phyloP scores from a whole-genome alignment of 352 stramenopile genomes.

The Phytophthora sp. region DNA sequence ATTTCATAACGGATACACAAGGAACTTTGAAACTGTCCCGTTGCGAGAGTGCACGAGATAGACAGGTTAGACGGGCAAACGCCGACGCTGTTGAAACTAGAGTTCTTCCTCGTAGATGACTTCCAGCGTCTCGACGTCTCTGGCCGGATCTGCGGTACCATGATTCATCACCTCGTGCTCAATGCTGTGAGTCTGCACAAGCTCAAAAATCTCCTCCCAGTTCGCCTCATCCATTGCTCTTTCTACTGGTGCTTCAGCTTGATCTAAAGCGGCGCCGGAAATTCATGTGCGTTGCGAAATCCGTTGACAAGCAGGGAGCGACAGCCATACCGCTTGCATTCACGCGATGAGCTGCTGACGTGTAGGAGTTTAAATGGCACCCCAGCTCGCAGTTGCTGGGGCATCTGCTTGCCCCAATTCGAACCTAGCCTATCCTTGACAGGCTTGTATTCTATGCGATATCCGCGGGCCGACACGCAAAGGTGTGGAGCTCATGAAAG shows the following conservation, averaged over 20 bases:
- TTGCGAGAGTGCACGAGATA: neutral
- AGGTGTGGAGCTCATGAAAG: slow-evolving; percentile 1
- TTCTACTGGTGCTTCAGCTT: too few species aligned
- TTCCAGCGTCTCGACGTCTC: too few species aligned
- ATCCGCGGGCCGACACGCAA: neutral
- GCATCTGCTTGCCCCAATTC: neutral
- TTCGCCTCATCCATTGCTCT: too few species aligned
- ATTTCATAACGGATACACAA: neutral
- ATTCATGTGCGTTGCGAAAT: neutral
- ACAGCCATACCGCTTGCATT: neutral
- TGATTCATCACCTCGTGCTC: too few species aligned
- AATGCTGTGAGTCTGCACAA: too few species aligned
- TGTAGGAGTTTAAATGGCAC: slow-evolving; percentile 7
- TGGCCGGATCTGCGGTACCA: too few species aligned
- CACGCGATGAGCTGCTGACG: neutral
- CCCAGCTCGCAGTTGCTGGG: neutral
- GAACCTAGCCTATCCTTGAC: slow-evolving; percentile 5
- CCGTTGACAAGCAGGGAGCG: neutral
- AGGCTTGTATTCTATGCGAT: neutral
- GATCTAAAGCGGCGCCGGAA: too few species aligned
- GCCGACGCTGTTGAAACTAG: too few species aligned
- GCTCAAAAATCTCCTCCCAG: too few species aligned
- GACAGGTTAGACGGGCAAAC: neutral
- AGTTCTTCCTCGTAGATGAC: too few species aligned
- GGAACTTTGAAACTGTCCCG: neutral